Conservation (phyloP, 202 grass and related monocot genomes). For the Hordeum pubiflorum region DNA sequence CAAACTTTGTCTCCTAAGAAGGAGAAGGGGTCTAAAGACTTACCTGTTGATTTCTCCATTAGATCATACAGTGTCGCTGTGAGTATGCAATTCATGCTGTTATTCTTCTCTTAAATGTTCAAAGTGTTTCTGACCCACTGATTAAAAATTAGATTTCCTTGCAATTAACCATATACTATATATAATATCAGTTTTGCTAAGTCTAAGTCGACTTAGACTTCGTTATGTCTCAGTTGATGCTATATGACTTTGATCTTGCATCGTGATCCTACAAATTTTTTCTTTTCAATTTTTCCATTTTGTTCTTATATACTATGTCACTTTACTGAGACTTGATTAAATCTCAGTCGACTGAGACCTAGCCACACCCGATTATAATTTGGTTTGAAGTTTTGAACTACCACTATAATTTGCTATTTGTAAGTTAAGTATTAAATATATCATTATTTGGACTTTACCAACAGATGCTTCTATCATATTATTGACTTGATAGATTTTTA, state of each 20-base stretch:
- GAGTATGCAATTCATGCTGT: slow-evolving; percentile 27
- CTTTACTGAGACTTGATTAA: no score
- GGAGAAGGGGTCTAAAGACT: slow-evolving; percentile 17
- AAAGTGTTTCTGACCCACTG: background rate
- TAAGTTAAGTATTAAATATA: background rate
- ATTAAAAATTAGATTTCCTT: background rate
- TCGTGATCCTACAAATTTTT: no score
- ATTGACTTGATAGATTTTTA: background rate
- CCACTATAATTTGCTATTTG: background rate
- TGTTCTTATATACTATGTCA: no score
- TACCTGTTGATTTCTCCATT: slow-evolving; percentile 31
- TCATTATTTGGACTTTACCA: background rate
- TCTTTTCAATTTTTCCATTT: no score
- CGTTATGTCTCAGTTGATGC: no score
- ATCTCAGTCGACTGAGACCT: no score
- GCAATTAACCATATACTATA: background rate
- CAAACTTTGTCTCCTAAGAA: slow-evolving; percentile 8
- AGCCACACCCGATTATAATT: background rate
- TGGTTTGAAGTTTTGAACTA: background rate
- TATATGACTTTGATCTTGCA: no score
- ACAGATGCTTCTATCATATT: background rate
- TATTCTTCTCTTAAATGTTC: slow-evolving; percentile 1
- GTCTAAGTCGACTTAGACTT: no score
- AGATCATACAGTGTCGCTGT: slow-evolving; percentile 17
- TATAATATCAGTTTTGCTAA: background rate